Evolutionary conservation across 257 asterid species (phyloP).

Genomic region (Handroanthus guayacan): DNA sequence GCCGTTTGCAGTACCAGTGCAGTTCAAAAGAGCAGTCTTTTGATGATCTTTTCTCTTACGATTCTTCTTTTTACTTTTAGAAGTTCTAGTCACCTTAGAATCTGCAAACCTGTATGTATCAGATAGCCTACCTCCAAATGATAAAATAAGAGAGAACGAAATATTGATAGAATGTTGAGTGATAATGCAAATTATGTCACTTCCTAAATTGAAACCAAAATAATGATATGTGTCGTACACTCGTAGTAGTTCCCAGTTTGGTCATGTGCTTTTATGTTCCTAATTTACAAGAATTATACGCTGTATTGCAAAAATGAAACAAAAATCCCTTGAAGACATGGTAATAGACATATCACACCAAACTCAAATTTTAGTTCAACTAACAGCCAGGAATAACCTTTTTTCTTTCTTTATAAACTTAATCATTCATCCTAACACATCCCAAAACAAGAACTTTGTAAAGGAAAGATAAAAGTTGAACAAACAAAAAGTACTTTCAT

Average conservation of each 20-base stretch:
- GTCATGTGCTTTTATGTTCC: background rate
- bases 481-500: constrained; percentile 47
- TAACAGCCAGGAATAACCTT: background rate
- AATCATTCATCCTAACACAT: constrained; percentile 25
- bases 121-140: constrained; percentile 16
- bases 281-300: background rate
- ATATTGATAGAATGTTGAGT: background rate
- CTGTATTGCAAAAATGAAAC: background rate
- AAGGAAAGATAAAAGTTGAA: constrained; percentile 21
- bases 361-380: constrained; percentile 12
- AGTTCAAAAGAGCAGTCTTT: constrained; percentile 48
- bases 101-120: constrained; percentile 49
- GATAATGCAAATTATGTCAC: background rate
- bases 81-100: constrained; percentile 53
- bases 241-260: background rate
- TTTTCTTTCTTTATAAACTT: constrained; percentile 5
- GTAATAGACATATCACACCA: constrained; percentile 17
- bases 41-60: constrained; percentile 77
- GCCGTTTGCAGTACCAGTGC: constrained; percentile 41
- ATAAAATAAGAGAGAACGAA: background rate
- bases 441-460: background rate
- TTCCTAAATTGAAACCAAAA: background rate
- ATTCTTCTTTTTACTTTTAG: constrained; percentile 77
- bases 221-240: background rate
- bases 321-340: background rate